phyloP scores from a whole-genome alignment of 176 grass and related monocot genomes.

The Zea mays region Zm-B73-REFERENCE-NAM-5.0 NC_050100.1:168454001-168454500 shows the following conservation, averaged over 20 bases:
- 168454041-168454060: neutral
- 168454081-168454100: neutral
- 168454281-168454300: neutral
- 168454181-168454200: neutral
- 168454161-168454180: neutral
- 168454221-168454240: neutral
- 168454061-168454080: neutral
- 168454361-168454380: neutral
- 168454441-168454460: neutral
- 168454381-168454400: neutral
- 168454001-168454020: neutral
- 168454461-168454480: neutral
- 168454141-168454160: neutral
- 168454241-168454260: neutral
- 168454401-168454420: neutral
- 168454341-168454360: neutral
- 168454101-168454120: neutral
- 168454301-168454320: neutral
- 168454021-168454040: constrained; percentile 17
- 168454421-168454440: neutral
- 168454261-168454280: neutral
- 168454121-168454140: neutral
- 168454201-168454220: neutral
- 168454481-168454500: constrained; percentile 18
- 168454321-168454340: neutral